A percentile compares a stretch with the other conserved stretches of the same genome.
Conservation (phyloP, 208 protist genomes). For the Leishmania amazonensis region DNA sequence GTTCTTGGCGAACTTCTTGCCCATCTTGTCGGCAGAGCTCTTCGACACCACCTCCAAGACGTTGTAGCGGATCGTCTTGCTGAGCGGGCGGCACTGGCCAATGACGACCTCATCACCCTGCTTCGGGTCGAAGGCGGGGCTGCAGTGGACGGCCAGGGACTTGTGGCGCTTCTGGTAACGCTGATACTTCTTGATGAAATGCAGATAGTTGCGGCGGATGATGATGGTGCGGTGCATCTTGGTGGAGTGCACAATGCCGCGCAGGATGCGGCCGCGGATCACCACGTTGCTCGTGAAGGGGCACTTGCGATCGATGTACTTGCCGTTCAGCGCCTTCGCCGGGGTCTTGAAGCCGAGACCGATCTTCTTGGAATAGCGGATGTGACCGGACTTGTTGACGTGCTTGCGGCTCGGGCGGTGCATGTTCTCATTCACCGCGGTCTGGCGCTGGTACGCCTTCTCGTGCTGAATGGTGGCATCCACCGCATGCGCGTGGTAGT, state of each 20-base stretch:
- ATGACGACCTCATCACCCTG: conserved; percentile 99
- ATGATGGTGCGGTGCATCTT: conserved; percentile 99
- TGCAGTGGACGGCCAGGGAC: conserved; percentile 99
- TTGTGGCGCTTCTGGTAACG: conserved; percentile 99
- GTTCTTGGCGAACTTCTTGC: conserved; percentile 90
- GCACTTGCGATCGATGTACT: conserved; percentile 99
- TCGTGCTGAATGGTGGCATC: conserved; percentile 90
- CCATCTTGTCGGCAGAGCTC: conserved; percentile 83
- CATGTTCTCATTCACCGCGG: conserved; percentile 90
- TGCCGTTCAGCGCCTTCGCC: conserved; percentile 97
- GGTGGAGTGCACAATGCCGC: conserved; percentile 97
- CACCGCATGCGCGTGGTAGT: conserved; percentile 71
- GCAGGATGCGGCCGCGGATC: conserved; percentile 99
- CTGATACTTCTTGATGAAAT: conserved; percentile 99
- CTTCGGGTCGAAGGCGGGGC: conserved; percentile 98
- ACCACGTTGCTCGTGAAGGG: conserved; percentile 99
- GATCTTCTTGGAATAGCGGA: conserved; percentile 94
- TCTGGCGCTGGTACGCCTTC: conserved; percentile 94
- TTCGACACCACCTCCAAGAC: conserved; percentile 96
- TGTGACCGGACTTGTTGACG: conserved; percentile 73
- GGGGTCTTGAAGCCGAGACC: conserved; percentile 99
- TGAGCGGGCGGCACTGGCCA: conserved; percentile 99
- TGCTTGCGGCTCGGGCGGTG: conserved; percentile 62
- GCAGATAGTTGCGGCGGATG: conserved; percentile 99
- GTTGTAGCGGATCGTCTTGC: conserved; percentile 99